These are phyloP conservation scores for Mimosa bimucronata DNA, from an alignment of 306 rosid genomes.

Conservation along the genomic window DNA sequence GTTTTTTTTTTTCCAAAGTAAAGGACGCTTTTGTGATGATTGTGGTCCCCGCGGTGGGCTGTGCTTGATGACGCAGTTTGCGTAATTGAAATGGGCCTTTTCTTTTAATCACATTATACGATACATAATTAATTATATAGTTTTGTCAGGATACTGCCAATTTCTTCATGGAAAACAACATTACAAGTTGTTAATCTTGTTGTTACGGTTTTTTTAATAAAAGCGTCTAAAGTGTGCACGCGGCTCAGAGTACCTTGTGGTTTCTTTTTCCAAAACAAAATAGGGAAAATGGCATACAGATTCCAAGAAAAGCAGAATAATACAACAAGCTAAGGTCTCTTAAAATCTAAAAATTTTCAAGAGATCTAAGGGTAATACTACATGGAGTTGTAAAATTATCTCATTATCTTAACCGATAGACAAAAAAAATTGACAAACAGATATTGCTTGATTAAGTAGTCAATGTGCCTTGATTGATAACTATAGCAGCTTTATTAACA, in stretches of 20 bases:
- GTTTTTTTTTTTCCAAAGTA: too few species aligned
- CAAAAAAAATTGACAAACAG: too few species aligned
- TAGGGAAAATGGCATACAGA: too few species aligned
- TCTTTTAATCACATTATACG: background rate
- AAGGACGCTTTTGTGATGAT: slow-evolving; percentile 34
- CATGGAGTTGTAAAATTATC: too few species aligned
- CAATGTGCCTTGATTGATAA: too few species aligned
- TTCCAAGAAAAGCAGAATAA: too few species aligned
- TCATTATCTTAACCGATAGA: too few species aligned
- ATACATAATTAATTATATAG: background rate
- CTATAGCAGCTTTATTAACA: too few species aligned
- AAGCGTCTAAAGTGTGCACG: background rate
- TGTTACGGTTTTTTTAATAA: background rate
- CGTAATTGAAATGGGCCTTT: slow-evolving; percentile 20
- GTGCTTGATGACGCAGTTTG: background rate
- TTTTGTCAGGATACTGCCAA: slow-evolving; percentile 16
- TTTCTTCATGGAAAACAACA: slow-evolving; percentile 35
- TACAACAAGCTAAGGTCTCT: too few species aligned
- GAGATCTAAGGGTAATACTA: too few species aligned
- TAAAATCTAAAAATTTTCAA: too few species aligned
- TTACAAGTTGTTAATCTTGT: slow-evolving; percentile 21
- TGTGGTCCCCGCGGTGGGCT: slow-evolving; percentile 45
- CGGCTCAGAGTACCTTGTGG: background rate
- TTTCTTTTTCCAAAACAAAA: background rate
- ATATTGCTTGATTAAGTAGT: too few species aligned